phyloP scores from a whole-genome alignment of 2,329 filamentous ascomycete genomes.

The Monilinia fructigena region DNA sequence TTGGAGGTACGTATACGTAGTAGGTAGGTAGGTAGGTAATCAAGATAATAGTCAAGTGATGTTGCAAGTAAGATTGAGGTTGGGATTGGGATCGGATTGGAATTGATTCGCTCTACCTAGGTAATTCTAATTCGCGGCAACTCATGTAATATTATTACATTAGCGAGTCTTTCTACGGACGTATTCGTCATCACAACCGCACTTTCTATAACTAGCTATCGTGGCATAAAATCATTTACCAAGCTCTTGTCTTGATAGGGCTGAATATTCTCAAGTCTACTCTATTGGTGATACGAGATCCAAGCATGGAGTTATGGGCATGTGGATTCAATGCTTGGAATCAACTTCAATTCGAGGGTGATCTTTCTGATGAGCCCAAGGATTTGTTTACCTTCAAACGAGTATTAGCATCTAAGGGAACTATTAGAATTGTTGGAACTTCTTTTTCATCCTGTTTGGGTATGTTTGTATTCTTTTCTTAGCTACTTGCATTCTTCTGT shows the following conservation, averaged over 20 bases:
- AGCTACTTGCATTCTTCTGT: background rate
- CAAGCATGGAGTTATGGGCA: conserved; percentile 50
- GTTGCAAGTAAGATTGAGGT: too few relatives aligned
- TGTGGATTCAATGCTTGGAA: conserved; percentile 59
- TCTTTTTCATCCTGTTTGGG: conserved; percentile 42
- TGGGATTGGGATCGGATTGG: too few relatives aligned
- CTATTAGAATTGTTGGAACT: conserved; percentile 42
- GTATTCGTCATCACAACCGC: background rate
- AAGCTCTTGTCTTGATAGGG: background rate
- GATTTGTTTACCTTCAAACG: conserved; percentile 49
- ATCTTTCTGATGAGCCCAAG: conserved; percentile 42
- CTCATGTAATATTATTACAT: background rate
- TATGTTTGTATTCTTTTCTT: conserved; percentile 9
- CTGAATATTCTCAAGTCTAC: background rate
- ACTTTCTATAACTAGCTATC: background rate
- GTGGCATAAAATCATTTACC: background rate
- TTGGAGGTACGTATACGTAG: too few relatives aligned
- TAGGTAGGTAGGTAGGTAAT: too few relatives aligned
- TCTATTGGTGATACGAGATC: background rate
- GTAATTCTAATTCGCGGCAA: conserved; percentile 1
- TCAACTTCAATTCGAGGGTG: conserved; percentile 48
- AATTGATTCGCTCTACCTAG: background rate
- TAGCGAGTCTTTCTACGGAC: conserved; percentile 4
- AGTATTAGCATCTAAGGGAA: conserved; percentile 41
- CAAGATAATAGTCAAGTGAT: too few relatives aligned